These are phyloP conservation scores for Flaveria robusta DNA, from an alignment of 129 eudicot species.

Conservation along the genomic window DNA sequence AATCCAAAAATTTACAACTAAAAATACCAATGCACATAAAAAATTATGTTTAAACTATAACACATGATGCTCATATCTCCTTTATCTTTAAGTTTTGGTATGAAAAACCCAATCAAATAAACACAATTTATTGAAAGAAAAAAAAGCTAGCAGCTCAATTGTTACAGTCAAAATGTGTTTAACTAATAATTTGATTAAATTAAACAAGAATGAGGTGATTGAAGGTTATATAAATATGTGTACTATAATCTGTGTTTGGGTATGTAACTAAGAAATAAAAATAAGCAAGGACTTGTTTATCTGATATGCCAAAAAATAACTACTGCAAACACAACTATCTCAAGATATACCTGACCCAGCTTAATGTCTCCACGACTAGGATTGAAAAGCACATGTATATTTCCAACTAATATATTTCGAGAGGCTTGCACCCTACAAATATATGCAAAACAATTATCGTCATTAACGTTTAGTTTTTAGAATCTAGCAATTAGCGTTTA, in stretches of 20 bases:
- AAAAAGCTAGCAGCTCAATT: neutral
- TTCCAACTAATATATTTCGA: conserved; percentile 71
- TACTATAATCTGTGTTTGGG: neutral
- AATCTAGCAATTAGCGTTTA: no score
- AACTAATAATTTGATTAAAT: neutral
- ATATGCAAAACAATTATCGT: conserved; percentile 12
- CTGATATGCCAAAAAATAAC: neutral
- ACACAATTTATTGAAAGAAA: neutral
- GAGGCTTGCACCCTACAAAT: conserved; percentile 41
- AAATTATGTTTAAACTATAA: neutral
- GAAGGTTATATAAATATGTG: neutral
- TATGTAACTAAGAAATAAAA: neutral
- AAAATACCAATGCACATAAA: neutral
- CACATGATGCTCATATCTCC: neutral
- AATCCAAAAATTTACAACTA: neutral
- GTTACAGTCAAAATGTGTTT: neutral
- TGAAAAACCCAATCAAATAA: neutral
- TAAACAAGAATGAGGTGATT: neutral
- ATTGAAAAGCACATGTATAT: conserved; percentile 79
- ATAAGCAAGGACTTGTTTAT: neutral
- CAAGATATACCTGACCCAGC: conserved; percentile 69
- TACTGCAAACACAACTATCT: conserved; percentile 8
- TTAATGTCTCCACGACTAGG: conserved; percentile 92
- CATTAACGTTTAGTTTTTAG: no score
- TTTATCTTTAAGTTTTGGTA: neutral